Evolutionary conservation across 441 rosid species (phyloP).

Genomic region (Eruca vesicaria): DNA sequence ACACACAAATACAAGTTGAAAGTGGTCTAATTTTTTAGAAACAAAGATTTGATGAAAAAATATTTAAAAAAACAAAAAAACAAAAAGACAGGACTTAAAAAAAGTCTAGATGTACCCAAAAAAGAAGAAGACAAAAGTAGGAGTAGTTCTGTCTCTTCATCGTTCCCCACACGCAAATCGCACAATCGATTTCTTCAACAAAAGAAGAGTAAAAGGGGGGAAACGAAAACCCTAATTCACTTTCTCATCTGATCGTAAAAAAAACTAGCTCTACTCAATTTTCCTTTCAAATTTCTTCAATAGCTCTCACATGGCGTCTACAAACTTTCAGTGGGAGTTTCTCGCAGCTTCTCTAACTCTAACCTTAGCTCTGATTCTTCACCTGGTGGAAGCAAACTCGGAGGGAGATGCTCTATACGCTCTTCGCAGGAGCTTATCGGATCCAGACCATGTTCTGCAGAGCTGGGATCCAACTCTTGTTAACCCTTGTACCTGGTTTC

Average conservation of each 20-base stretch:
- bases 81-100: not conserved
- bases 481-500: conserved; percentile 95
- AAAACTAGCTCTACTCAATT: no score
- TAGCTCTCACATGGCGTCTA: conserved; percentile 44
- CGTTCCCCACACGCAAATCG: conserved; percentile 10
- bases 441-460: conserved; percentile 85
- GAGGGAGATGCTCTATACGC: conserved; percentile 89
- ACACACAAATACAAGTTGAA: no score
- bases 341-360: conserved; percentile 35
- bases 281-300: not conserved
- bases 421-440: conserved; percentile 65
- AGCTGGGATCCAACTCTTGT: conserved; percentile 98
- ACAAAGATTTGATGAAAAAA: no score
- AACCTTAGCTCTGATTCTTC: conserved; percentile 32
- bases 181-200: conserved; percentile 15
- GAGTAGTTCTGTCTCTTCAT: not conserved
- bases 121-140: not conserved
- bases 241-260: no score
- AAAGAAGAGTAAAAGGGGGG: not conserved
- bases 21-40: no score
- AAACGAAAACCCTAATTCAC: conserved; percentile 28
- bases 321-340: conserved; percentile 27
- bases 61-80: not conserved
- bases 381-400: conserved; percentile 52
- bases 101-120: no score